These are phyloP conservation scores for Ilyonectria mors-panacis DNA, from an alignment of 2,329 filamentous ascomycete genomes.

Conservation along the genomic window DNA sequence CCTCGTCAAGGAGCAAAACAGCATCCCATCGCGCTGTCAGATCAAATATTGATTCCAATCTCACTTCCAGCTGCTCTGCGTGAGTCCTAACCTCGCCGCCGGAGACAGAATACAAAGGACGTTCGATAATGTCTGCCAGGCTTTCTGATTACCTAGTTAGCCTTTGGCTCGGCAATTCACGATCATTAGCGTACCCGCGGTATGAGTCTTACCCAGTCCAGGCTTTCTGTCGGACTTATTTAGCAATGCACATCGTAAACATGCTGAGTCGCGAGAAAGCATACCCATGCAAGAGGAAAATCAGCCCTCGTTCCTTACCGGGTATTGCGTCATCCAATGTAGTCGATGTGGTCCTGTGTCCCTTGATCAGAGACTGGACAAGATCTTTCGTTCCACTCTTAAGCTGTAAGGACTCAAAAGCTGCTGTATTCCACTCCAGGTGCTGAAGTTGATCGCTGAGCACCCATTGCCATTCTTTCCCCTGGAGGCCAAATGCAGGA, in stretches of 20 bases:
- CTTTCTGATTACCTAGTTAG: no score
- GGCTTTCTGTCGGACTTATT: no score
- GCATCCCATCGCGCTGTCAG: constrained; percentile 14
- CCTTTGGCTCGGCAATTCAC: no score
- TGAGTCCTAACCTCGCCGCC: no score
- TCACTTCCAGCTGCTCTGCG: no score
- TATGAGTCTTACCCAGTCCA: no score
- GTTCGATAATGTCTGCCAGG: no score
- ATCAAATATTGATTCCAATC: neutral
- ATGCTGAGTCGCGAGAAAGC: neutral
- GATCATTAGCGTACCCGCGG: no score
- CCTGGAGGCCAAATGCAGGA: constrained; percentile 15
- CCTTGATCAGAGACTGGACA: constrained; percentile 9
- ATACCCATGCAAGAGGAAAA: constrained; percentile 22
- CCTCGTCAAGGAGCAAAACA: neutral
- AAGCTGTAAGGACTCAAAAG: constrained; percentile 20
- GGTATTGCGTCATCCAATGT: constrained; percentile 23
- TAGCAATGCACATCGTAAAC: no score
- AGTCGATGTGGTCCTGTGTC: constrained; percentile 10
- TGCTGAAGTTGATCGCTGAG: constrained; percentile 18
- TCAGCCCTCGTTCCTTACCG: constrained; percentile 19
- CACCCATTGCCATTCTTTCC: constrained; percentile 18
- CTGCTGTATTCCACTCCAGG: constrained; percentile 10
- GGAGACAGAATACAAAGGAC: no score
- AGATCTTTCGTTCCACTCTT: constrained; percentile 17